phyloP scores from a whole-genome alignment of 2,329 filamentous ascomycete genomes.

The Scytalidium sp. region DNA sequence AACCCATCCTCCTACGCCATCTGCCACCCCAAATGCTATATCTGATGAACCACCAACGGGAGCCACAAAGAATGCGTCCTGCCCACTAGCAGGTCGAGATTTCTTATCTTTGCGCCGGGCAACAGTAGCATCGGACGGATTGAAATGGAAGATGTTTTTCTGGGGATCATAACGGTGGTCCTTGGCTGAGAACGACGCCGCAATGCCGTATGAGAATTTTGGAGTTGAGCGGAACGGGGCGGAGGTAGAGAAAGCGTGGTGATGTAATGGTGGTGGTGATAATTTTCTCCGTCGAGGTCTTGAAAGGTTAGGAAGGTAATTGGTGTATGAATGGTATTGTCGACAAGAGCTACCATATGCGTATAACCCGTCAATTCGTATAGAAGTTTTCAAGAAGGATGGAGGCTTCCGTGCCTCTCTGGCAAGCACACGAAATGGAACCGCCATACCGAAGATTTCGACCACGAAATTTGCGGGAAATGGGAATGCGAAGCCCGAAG shows the following conservation, averaged over 20 bases:
- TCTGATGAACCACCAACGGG: constrained; percentile 69
- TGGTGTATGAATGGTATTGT: neutral
- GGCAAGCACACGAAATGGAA: constrained; percentile 13
- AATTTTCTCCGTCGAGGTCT: neutral
- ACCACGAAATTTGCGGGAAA: neutral
- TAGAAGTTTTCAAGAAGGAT: neutral
- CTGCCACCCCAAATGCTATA: constrained; percentile 84
- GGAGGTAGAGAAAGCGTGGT: constrained; percentile 19
- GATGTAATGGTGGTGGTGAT: neutral
- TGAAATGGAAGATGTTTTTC: constrained; percentile 71
- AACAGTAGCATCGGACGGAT: constrained; percentile 57
- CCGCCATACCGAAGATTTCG: constrained; percentile 15
- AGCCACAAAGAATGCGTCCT: constrained; percentile 94
- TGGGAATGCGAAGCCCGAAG: constrained; percentile 19
- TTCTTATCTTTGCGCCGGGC: constrained; percentile 52
- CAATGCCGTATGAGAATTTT: constrained; percentile 63
- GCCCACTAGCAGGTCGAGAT: constrained; percentile 73
- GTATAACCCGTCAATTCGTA: neutral
- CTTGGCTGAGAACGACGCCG: constrained; percentile 74
- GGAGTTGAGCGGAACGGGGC: constrained; percentile 10
- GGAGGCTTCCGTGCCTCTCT: constrained; percentile 9
- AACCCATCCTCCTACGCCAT: constrained; percentile 94
- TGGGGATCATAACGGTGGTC: constrained; percentile 63
- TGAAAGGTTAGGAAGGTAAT: neutral
- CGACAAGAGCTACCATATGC: neutral